A percentile compares a stretch with the other conserved stretches of the same genome.
Evolutionary conservation across 164 flowering plant genomes (phyloP).

Genomic region (Chimonanthus salicifolius): DNA sequence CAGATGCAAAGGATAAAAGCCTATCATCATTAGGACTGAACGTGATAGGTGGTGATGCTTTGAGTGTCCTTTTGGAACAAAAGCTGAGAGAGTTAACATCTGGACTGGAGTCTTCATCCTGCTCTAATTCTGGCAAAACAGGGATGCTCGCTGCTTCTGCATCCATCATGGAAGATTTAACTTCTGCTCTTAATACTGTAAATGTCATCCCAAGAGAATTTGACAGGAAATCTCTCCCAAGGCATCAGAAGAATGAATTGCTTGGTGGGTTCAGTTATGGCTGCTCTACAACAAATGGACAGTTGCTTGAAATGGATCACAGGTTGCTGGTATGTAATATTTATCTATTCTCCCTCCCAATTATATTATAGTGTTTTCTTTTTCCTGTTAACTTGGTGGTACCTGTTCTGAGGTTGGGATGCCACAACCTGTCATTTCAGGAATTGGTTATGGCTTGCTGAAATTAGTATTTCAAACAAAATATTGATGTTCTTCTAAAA

Average conservation of each 20-base stretch:
- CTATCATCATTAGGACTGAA: constrained; percentile 40
- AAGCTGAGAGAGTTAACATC: constrained; percentile 65
- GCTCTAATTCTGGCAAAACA: constrained; percentile 16
- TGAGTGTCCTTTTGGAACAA: constrained; percentile 77
- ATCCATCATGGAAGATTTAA: constrained; percentile 27
- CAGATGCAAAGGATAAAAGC: constrained; percentile 23
- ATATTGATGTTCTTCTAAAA: too few species aligned
- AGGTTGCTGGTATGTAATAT: constrained; percentile 39
- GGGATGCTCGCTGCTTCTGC: constrained; percentile 20
- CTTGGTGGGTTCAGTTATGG: constrained; percentile 14
- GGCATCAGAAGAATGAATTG: constrained; percentile 11
- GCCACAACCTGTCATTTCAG: too few species aligned
- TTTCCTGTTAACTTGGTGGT: neutral
- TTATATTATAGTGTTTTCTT: neutral
- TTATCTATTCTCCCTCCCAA: neutral
- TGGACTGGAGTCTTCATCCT: constrained; percentile 40
- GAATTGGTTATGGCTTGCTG: too few species aligned
- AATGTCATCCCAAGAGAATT: constrained; percentile 16
- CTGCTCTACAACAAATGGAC: constrained; percentile 27
- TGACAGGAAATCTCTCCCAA: constrained; percentile 12
- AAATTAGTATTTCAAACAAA: too few species aligned
- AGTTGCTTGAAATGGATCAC: constrained; percentile 16
- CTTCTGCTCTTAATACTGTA: constrained; percentile 20
- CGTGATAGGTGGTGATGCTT: constrained; percentile 63
- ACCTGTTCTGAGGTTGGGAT: neutral